Conservation (phyloP, 371 early-diverging fungal genomes). For the Coemansia sp. region DNA sequence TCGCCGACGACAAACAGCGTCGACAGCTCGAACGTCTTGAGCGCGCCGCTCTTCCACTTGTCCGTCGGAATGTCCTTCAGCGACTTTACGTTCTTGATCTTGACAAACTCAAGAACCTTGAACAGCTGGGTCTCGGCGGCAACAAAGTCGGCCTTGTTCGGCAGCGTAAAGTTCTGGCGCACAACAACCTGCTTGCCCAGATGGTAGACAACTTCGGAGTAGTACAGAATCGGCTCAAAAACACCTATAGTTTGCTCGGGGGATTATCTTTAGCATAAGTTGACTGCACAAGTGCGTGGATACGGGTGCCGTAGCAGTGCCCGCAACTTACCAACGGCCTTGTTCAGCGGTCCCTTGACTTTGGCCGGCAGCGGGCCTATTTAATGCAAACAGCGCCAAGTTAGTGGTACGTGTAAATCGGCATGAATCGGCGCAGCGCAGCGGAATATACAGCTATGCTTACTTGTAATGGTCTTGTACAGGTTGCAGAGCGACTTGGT, state of each 20-base stretch:
- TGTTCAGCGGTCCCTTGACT: conserved; percentile 42
- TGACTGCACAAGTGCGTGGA: not conserved
- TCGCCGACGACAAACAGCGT: conserved; percentile 49
- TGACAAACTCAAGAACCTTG: conserved; percentile 46
- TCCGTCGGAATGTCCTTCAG: conserved; percentile 40
- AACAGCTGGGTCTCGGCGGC: conserved; percentile 49
- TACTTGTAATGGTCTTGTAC: conserved; percentile 41
- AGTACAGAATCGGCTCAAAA: conserved; percentile 46
- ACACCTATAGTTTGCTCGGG: conserved; percentile 2
- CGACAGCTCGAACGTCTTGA: conserved; percentile 53
- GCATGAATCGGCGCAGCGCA: not conserved
- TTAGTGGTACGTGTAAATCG: not conserved
- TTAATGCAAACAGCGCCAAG: no score
- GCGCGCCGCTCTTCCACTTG: conserved; percentile 49
- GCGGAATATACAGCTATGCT: not conserved
- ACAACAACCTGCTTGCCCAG: conserved; percentile 50
- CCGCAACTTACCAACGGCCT: conserved; percentile 16
- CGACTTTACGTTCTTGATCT: conserved; percentile 44
- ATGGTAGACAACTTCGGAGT: conserved; percentile 41
- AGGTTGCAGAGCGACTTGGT: conserved; percentile 45
- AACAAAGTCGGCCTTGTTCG: conserved; percentile 36
- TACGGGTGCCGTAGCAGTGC: no score
- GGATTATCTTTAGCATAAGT: not conserved
- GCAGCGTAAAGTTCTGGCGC: conserved; percentile 47
- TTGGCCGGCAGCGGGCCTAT: conserved; percentile 40